Evolutionary conservation across 768 basidiomycete species (phyloP).

Genomic region (Lactarius trivialis): DNA sequence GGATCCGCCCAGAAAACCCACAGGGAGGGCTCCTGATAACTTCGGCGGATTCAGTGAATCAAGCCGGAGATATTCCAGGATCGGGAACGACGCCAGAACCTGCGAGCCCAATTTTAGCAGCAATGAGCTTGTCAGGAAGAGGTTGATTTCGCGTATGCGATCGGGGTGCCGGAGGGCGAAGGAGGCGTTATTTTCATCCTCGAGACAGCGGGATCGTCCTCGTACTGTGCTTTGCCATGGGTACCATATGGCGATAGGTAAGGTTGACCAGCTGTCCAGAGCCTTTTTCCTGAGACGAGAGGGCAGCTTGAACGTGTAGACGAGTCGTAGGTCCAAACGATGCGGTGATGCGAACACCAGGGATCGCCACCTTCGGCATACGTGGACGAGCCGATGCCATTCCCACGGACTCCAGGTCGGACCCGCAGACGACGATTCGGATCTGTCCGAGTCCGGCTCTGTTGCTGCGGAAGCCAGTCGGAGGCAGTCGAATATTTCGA

Average conservation of each 20-base stretch:
- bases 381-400: background rate
- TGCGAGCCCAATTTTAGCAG: background rate
- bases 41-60: background rate
- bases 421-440: background rate
- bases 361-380: background rate
- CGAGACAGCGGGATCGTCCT: background rate
- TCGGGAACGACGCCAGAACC: background rate
- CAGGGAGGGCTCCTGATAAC: background rate
- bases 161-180: background rate
- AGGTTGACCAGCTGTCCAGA: background rate
- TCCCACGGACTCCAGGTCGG: background rate
- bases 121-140: background rate
- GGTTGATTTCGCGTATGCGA: constrained; percentile 5
- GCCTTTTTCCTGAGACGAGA: background rate
- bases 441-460: background rate
- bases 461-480: background rate
- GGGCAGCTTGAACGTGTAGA: background rate
- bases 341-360: background rate
- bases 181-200: background rate
- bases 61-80: constrained; percentile 1
- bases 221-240: background rate
- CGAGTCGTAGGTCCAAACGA: background rate
- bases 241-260: constrained; percentile 11
- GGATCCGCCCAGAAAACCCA: constrained; percentile 1
- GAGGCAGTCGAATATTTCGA: background rate